These are phyloP conservation scores for Spiraea crenata DNA, from an alignment of 331 rosid genomes.

Conservation along the genomic window DNA sequence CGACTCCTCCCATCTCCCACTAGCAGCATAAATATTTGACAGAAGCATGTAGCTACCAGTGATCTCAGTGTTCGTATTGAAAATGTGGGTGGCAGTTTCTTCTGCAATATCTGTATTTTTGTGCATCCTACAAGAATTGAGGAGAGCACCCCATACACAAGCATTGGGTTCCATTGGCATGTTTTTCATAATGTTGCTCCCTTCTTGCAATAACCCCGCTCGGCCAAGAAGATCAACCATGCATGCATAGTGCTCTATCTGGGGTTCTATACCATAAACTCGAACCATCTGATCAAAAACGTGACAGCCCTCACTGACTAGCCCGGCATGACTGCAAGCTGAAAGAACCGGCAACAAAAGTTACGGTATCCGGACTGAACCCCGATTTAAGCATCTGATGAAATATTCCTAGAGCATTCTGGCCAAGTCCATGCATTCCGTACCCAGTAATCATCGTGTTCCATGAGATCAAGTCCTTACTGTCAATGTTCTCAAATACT, in stretches of 20 bases:
- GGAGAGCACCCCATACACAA: slow-evolving; percentile 74
- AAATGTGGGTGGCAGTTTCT: slow-evolving; percentile 51
- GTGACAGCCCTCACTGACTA: slow-evolving; percentile 52
- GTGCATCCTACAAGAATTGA: slow-evolving; percentile 71
- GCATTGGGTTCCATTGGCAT: slow-evolving; percentile 80
- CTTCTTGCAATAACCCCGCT: slow-evolving; percentile 77
- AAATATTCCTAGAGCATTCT: slow-evolving; percentile 57
- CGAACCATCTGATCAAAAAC: slow-evolving; percentile 52
- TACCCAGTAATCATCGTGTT: slow-evolving; percentile 76
- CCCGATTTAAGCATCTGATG: slow-evolving; percentile 52
- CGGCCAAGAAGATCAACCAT: slow-evolving; percentile 88
- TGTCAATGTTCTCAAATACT: slow-evolving; percentile 48
- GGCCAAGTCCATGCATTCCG: slow-evolving; percentile 81
- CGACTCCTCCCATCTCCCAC: slow-evolving; percentile 81
- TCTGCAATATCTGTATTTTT: slow-evolving; percentile 49
- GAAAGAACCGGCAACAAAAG: slow-evolving; percentile 70
- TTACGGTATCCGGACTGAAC: slow-evolving; percentile 59
- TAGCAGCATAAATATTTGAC: slow-evolving; percentile 73
- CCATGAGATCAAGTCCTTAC: slow-evolving; percentile 72
- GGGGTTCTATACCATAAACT: slow-evolving; percentile 55
- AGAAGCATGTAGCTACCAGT: slow-evolving; percentile 77
- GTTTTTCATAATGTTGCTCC: slow-evolving; percentile 51
- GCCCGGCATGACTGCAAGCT: slow-evolving; percentile 85
- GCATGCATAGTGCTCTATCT: slow-evolving; percentile 79
- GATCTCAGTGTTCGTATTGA: slow-evolving; percentile 33